These are phyloP conservation scores for Polytrichum commune DNA, from an alignment of 225 moss, liverwort and hornwort genomes.

Conservation along the genomic window DNA sequence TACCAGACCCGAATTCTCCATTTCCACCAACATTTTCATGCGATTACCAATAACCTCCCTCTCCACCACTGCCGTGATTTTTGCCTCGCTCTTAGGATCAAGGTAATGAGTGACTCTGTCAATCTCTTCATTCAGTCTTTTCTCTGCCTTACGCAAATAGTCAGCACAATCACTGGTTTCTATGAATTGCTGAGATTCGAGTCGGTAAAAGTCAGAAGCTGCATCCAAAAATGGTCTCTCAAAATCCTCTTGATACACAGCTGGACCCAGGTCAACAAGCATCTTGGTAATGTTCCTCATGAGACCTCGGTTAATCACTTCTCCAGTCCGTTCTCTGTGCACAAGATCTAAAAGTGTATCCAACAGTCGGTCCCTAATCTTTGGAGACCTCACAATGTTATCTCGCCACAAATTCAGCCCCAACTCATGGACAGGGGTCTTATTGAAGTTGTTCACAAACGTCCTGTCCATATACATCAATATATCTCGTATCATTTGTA, in stretches of 20 bases:
- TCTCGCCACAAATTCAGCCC: conserved; percentile 67
- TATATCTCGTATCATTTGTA: conserved; percentile 68
- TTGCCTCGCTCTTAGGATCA: conserved; percentile 58
- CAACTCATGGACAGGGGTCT: conserved; percentile 65
- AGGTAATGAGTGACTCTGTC: conserved; percentile 59
- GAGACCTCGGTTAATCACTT: conserved; percentile 66
- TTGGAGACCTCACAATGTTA: conserved; percentile 54
- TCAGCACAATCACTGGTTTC: conserved; percentile 66
- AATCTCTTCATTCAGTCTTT: conserved; percentile 59
- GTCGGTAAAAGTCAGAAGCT: conserved; percentile 59
- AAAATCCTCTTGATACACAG: conserved; percentile 62
- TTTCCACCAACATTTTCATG: conserved; percentile 60
- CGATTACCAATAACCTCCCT: conserved; percentile 66
- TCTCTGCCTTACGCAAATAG: conserved; percentile 60
- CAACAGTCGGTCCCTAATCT: conserved; percentile 58
- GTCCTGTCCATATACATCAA: conserved; percentile 72
- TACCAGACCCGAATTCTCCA: conserved; percentile 62
- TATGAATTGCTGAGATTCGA: conserved; percentile 66
- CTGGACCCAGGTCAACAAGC: conserved; percentile 55
- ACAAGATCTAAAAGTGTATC: conserved; percentile 57
- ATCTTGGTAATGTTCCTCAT: conserved; percentile 69
- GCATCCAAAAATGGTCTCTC: conserved; percentile 60
- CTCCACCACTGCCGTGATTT: conserved; percentile 64
- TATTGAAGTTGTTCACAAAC: conserved; percentile 69
- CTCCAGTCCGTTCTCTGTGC: conserved; percentile 60